Base-by-base conservation (phyloP, 2,329 filamentous ascomycete genomes). In the Trichoderma sp. region DNA sequence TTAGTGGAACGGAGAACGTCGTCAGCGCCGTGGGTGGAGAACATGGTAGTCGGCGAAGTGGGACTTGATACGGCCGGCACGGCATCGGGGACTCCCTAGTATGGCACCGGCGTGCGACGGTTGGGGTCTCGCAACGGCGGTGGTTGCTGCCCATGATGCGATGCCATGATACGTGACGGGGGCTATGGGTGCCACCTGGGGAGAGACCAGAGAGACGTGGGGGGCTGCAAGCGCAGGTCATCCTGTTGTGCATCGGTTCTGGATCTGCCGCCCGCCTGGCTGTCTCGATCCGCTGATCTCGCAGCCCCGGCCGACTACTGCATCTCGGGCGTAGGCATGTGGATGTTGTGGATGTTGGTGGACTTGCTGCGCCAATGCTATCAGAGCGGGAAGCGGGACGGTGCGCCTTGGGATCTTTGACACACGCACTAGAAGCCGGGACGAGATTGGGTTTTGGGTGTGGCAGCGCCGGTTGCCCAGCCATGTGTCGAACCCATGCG, bases 1-100 rank as follows among this genome's bases (percentile, higher is more conserved):
- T 48, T 62, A 54, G 26, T 34, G 59, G 45, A 47, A 61, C 50
- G 56, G 57, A 19, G 63, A 65, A 56, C 26, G 52, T 61, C 48
- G 50, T 54, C 51, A 52, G 48, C 48, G 63, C 63, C 63, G 63
- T 61, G 34, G 30, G 56, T 60, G 56, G 56, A 34, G 56, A 61
- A 50, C 41, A 26, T 48, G 63, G 21, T 50, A 34, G 7, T 48
- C 63, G 63, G 56, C 63, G 50, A 65, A 60, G 63, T 65, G 63
- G 63, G 63, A 65, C 63, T 50, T 50, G 55, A 55, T 61, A 43
- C 30, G 48, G 41, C 59, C 63, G 63, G 63, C 45, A 44, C 63
- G 54, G 63, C 47, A 19, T 58, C 55, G 45, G 63, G 39, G 30
- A 9, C 17, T 21, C 19, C 39, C 47, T 44, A 39, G 56, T 56